Conservation (phyloP, 257 asterid species). For the Solanum verrucosum region DNA sequence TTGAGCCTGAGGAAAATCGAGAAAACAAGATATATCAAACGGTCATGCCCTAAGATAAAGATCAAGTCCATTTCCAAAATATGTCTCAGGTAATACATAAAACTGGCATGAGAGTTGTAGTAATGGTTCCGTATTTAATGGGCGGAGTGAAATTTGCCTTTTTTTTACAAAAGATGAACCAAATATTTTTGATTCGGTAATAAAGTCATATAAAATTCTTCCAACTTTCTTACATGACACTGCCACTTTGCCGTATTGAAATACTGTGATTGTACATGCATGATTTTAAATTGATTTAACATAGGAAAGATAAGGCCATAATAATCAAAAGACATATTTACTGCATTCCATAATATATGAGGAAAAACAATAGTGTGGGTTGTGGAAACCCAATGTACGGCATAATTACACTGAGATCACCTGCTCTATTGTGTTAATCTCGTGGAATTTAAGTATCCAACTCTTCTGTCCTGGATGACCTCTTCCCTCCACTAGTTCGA, state of each 20-base stretch:
- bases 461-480: slow-evolving; percentile 71
- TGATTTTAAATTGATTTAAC: background rate
- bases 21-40: background rate
- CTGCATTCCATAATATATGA: background rate
- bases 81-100: background rate
- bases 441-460: slow-evolving; percentile 69
- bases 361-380: background rate
- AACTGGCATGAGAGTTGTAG: background rate
- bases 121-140: background rate
- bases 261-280: background rate
- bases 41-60: background rate
- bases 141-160: background rate
- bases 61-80: background rate
- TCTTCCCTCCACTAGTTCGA: slow-evolving; percentile 80
- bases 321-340: background rate
- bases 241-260: background rate
- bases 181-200: background rate
- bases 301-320: background rate
- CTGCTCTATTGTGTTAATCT: slow-evolving; percentile 66
- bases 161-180: background rate
- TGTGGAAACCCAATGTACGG: background rate
- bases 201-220: background rate
- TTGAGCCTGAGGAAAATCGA: slow-evolving; percentile 50
- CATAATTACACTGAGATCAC: slow-evolving; percentile 17
- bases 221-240: background rate